phyloP scores from a whole-genome alignment of 345 rosid genomes.

The Clausena lansium region DNA sequence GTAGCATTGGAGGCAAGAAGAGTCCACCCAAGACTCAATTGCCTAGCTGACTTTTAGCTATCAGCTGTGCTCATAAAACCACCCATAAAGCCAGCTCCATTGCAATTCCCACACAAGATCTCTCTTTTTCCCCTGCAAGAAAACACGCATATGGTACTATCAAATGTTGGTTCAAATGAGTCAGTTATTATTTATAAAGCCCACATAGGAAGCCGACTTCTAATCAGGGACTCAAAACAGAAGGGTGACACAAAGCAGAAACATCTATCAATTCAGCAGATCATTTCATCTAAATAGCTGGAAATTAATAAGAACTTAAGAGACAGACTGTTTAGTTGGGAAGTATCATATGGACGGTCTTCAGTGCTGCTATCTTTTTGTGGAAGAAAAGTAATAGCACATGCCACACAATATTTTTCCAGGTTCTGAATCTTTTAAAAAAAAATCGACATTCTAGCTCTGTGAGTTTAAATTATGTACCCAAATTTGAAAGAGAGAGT shows the following conservation, averaged over 20 bases:
- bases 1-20: neutral
- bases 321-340: neutral
- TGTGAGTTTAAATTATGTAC: neutral
- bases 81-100: constrained; percentile 95
- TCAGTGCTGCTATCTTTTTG: neutral
- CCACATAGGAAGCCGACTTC: neutral
- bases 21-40: neutral
- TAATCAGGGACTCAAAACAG: neutral
- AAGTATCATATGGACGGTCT: neutral
- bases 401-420: neutral
- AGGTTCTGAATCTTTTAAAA: neutral
- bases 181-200: neutral
- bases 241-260: neutral
- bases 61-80: constrained; percentile 90
- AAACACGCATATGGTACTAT: neutral
- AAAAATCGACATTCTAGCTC: neutral
- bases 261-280: neutral
- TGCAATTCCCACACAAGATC: constrained; percentile 76
- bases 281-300: neutral
- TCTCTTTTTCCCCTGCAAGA: constrained; percentile 80
- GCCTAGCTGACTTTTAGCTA: constrained; percentile 9
- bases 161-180: neutral
- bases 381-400: neutral
- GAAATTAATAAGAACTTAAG: neutral
- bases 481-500: neutral